Conservation (phyloP, 345 rosid genomes). For the Acer negundo region DNA sequence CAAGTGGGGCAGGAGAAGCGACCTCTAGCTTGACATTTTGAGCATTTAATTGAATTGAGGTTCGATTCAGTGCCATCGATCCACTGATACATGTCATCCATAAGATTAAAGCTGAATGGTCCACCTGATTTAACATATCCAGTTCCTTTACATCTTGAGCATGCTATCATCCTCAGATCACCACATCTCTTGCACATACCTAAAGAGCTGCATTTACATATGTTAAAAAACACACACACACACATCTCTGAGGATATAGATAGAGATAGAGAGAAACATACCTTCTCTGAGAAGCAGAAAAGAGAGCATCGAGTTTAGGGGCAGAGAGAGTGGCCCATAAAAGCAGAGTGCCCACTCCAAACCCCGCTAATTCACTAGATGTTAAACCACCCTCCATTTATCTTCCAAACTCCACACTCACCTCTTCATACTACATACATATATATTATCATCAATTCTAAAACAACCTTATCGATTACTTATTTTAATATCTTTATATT, state of each 20-base stretch:
- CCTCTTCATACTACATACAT: no score
- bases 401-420: background rate
- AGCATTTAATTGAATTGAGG: constrained; percentile 42
- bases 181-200: constrained; percentile 92
- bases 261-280: constrained; percentile 17
- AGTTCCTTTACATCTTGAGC: constrained; percentile 78
- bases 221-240: no score
- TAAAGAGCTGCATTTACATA: constrained; percentile 61
- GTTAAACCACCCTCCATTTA: constrained; percentile 61
- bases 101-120: constrained; percentile 42
- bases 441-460: background rate
- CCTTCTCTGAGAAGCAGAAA: constrained; percentile 80
- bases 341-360: constrained; percentile 67
- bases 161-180: constrained; percentile 69
- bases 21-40: constrained; percentile 69
- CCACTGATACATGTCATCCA: constrained; percentile 45
- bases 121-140: constrained; percentile 62
- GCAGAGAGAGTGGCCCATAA: constrained; percentile 66
- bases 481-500: no score
- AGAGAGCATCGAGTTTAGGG: constrained; percentile 68
- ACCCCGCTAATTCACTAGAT: constrained; percentile 72
- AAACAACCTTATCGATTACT: background rate
- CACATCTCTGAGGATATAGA: no score
- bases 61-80: constrained; percentile 34
- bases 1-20: constrained; percentile 76